Percentiles rank a stretch among this genome's conserved stretches.
Conservation (phyloP, 2,329 filamentous ascomycete genomes). For the Fusarium sp. region DNA sequence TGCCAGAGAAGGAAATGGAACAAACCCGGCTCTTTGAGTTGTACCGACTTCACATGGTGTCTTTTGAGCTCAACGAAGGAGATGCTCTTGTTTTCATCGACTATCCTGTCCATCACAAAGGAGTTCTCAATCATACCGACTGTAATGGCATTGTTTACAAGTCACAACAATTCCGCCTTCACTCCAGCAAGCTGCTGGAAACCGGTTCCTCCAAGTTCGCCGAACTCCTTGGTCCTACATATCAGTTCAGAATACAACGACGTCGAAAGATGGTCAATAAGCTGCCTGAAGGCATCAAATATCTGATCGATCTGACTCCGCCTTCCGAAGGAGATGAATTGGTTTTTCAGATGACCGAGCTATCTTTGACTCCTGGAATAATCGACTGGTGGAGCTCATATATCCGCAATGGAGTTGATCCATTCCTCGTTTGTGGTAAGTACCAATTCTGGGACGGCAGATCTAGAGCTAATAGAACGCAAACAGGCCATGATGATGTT, state of each 20-base stretch:
- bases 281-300: conserved; percentile 63
- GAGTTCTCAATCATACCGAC: conserved; percentile 42
- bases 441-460: not conserved
- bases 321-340: conserved; percentile 72
- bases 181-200: conserved; percentile 61
- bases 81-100: conserved; percentile 63
- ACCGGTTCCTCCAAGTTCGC: conserved; percentile 63
- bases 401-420: conserved; percentile 51
- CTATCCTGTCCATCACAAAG: conserved; percentile 48
- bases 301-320: conserved; percentile 74
- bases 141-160: conserved; percentile 54
- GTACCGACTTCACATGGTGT: conserved; percentile 46
- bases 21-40: conserved; percentile 46
- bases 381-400: conserved; percentile 66
- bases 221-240: conserved; percentile 59
- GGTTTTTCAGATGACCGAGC: conserved; percentile 68
- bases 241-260: conserved; percentile 57
- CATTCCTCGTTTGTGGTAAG: conserved; percentile 46
- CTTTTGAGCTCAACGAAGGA: conserved; percentile 52
- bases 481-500: conserved; percentile 58
- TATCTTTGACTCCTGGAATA: conserved; percentile 69
- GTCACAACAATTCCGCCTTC: conserved; percentile 58
- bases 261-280: conserved; percentile 54
- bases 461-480: conserved; percentile 1
- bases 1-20: conserved; percentile 35